A percentile compares a stretch with the other conserved stretches of the same genome.
These are phyloP conservation scores for Astraeus odoratus DNA, from an alignment of 768 basidiomycete species.

Conservation along the genomic window DNA sequence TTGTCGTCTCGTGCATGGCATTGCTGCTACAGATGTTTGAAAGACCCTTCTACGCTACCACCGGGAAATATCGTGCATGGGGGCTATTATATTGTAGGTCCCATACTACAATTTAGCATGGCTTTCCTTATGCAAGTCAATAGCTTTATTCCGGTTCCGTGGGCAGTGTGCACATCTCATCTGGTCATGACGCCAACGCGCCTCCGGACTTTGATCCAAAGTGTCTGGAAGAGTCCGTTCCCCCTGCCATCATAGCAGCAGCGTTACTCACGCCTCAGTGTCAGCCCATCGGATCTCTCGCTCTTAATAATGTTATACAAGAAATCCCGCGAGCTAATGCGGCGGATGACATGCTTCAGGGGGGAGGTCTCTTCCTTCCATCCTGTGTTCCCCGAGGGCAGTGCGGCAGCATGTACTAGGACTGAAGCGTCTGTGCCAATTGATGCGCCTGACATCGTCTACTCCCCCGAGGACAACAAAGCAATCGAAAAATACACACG, in stretches of 20 bases:
- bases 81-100: slow-evolving; percentile 28
- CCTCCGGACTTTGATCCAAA: slow-evolving; percentile 39
- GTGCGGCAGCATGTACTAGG: slow-evolving; percentile 21
- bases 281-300: slow-evolving; percentile 32
- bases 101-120: not conserved
- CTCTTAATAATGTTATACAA: slow-evolving; percentile 50
- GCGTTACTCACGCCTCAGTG: not conserved
- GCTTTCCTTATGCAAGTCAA: not conserved
- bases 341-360: slow-evolving; percentile 39
- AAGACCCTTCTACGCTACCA: slow-evolving; percentile 10
- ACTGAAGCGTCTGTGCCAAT: slow-evolving; percentile 15
- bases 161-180: slow-evolving; percentile 44
- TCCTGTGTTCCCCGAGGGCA: slow-evolving; percentile 24
- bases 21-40: slow-evolving; percentile 17
- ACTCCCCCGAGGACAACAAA: slow-evolving; percentile 29
- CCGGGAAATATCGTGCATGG: slow-evolving; percentile 23
- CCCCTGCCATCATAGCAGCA: not conserved
- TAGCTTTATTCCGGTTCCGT: slow-evolving; percentile 38
- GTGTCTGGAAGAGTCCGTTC: slow-evolving; percentile 37
- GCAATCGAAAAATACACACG: slow-evolving; percentile 25
- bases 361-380: slow-evolving; percentile 15
- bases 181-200: slow-evolving; percentile 34
- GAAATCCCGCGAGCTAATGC: slow-evolving; percentile 42
- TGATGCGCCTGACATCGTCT: slow-evolving; percentile 26
- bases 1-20: not conserved